Conservation (phyloP, 495 filamentous ascomycete species). For the Lepidopterella palustris region DNA sequence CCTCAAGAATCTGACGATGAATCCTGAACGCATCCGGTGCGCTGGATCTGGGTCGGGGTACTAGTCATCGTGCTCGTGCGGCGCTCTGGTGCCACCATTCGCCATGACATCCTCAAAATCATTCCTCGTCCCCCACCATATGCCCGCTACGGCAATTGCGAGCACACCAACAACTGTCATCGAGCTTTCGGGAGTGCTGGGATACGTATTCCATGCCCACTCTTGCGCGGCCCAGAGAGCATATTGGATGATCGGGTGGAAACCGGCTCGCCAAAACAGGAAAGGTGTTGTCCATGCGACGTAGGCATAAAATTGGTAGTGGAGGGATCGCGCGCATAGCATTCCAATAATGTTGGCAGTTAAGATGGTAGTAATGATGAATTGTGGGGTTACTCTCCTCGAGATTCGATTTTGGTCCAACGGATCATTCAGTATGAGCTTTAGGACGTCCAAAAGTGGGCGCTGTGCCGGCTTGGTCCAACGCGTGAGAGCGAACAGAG, state of each 20-base stretch:
- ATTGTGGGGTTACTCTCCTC: conserved; percentile 59
- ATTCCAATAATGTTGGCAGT: conserved; percentile 77
- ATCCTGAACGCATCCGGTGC: neutral
- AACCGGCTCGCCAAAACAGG: conserved; percentile 74
- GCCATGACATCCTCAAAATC: conserved; percentile 30
- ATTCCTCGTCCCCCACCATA: conserved; percentile 54
- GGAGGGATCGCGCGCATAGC: conserved; percentile 82
- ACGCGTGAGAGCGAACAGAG: conserved; percentile 49
- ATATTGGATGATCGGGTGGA: conserved; percentile 67
- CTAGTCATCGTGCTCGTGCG: conserved; percentile 25
- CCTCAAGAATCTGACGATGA: conserved; percentile 62
- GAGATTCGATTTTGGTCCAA: conserved; percentile 50
- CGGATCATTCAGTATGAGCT: conserved; percentile 46
- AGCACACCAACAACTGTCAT: conserved; percentile 66
- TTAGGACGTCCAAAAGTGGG: conserved; percentile 44
- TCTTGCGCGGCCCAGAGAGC: conserved; percentile 78
- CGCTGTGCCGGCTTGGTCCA: conserved; percentile 52
- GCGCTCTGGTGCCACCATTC: conserved; percentile 1
- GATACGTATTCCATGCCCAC: conserved; percentile 94
- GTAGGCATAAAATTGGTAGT: conserved; percentile 97
- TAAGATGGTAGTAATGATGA: conserved; percentile 71
- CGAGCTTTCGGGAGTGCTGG: conserved; percentile 80
- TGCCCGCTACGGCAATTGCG: conserved; percentile 54
- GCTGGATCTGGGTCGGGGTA: conserved; percentile 22
- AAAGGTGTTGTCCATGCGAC: conserved; percentile 88